A percentile compares a stretch with the other conserved stretches of the same genome.
Evolutionary conservation across 2,329 filamentous ascomycete species (phyloP).

Genomic region (Penicillium sp.): DNA sequence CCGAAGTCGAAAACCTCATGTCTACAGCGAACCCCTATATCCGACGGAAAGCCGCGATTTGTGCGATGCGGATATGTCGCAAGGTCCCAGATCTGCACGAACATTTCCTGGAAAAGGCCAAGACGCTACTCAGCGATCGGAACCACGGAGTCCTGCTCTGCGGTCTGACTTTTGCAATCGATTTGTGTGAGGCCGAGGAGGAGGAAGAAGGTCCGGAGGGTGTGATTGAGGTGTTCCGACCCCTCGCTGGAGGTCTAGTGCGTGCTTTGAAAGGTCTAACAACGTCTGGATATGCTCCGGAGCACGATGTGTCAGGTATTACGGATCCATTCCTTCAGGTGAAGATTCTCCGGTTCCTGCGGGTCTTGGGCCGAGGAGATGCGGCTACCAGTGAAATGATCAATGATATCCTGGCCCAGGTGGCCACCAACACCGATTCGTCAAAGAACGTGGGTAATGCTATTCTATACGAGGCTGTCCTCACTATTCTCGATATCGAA

Average conservation of each 20-base stretch:
- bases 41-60: constrained; percentile 93
- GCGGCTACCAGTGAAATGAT: constrained; percentile 90
- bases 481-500: constrained; percentile 97
- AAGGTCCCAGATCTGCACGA: constrained; percentile 98
- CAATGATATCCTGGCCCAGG: constrained; percentile 96
- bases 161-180: constrained; percentile 85
- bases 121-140: constrained; percentile 81
- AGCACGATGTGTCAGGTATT: constrained; percentile 97
- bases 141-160: constrained; percentile 96
- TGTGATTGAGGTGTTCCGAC: constrained; percentile 86
- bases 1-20: constrained; percentile 89
- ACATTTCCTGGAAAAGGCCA: constrained; percentile 93
- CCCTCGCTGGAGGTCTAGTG: constrained; percentile 80
- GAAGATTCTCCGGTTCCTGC: constrained; percentile 85
- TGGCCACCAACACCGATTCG: constrained; percentile 96
- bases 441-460: constrained; percentile 99
- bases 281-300: constrained; percentile 93
- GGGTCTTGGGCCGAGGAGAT: constrained; percentile 85
- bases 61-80: constrained; percentile 97
- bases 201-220: constrained; percentile 87
- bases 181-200: constrained; percentile 93
- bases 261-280: constrained; percentile 90
- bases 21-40: constrained; percentile 98
- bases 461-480: constrained; percentile 94
- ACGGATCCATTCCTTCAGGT: constrained; percentile 97